Base-by-base conservation (phyloP, 768 basidiomycete species). In the Brasilioporus rufonigricans region DNA sequence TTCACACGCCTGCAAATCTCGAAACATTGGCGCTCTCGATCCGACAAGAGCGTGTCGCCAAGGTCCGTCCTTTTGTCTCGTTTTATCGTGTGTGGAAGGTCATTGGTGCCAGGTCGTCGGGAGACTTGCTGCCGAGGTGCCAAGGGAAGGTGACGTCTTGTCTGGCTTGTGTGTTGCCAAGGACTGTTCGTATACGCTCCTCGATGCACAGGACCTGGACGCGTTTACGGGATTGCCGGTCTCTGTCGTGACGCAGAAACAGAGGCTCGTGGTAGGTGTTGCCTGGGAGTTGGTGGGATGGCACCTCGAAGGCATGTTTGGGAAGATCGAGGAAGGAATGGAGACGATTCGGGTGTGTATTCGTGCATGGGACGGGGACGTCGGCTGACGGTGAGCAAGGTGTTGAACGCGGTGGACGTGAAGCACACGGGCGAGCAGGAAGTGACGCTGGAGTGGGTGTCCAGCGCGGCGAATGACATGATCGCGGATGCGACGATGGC, bases 291-390 rank as follows among this genome's bases (percentile, higher is more conserved):
- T 98, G 49, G 87, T 98, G n/a, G 77, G 86, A 59, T 98, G 96
- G 95, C 94, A 98, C 71, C 70, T 98, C 49, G 93, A 96, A 70
- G 94, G 93, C 3, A 95, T 95, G 91, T 95, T 87, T 68, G 93
- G 93, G 12, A 80, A 75, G 40, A 79, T 93, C 1, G 83, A 89
- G 51, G 86, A 89, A 45, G 85, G 85, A 0, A 48, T 78, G 19
- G 87, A 77, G 12, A 85, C 82, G 13, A 82, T 88, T 78, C 75
- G 89, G 69, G 91, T 91, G 60, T 49, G 86, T 55, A 3, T 27
- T 45, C 40, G 27, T 49, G 46, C 57, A 13, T 13, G 11, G 51
- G 8, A n/a, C 5, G 26, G 2, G 11, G 13, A 52, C 3, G 48
- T 46, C 39, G 38, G 46, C 35, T 56, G 27, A 56, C 5, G n/a